phyloP scores from a whole-genome alignment of 2,329 filamentous ascomycete species.

The Claviceps pusilla region DNA sequence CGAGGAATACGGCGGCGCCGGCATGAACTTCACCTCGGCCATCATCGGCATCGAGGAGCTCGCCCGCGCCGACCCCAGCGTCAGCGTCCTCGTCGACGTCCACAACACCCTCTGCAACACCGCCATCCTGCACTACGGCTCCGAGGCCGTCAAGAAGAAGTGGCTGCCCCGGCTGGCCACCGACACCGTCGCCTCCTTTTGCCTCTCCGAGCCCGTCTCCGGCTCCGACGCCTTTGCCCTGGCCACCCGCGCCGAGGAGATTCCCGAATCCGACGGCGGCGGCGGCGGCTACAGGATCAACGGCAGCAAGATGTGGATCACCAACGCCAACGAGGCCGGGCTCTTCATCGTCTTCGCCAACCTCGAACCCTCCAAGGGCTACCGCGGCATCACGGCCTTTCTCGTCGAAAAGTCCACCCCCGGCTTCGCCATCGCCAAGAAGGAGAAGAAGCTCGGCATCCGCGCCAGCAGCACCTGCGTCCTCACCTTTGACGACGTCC shows the following conservation, averaged over 20 bases:
- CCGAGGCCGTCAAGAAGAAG: conserved; percentile 60
- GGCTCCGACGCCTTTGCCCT: conserved; percentile 94
- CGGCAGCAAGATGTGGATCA: conserved; percentile 99
- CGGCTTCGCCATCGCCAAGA: conserved; percentile 93
- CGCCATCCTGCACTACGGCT: conserved; percentile 73
- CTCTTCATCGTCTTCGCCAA: conserved; percentile 99
- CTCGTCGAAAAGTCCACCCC: conserved; percentile 78
- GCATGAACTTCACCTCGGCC: conserved; percentile 96
- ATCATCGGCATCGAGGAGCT: conserved; percentile 97
- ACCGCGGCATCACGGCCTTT: conserved; percentile 95
- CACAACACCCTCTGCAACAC: conserved; percentile 98
- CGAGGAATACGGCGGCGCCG: conserved; percentile 64
- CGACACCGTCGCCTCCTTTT: conserved; percentile 81
- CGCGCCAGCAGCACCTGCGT: conserved; percentile 91
- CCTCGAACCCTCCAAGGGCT: conserved; percentile 77
- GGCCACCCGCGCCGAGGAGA: conserved; percentile 77
- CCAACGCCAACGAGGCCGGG: conserved; percentile 82
- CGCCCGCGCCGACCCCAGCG: conserved; percentile 82
- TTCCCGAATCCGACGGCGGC: conserved; percentile 30
- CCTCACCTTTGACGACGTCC: conserved; percentile 91
- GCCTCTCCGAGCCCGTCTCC: conserved; percentile 79
- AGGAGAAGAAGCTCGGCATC: conserved; percentile 99
- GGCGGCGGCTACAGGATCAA: conserved; percentile 61
- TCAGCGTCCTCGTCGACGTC: conserved; percentile 89
- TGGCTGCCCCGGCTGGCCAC: conserved; percentile 86